phyloP scores from a whole-genome alignment of 352 stramenopile species.

The Globisporangium perplexum region DNA sequence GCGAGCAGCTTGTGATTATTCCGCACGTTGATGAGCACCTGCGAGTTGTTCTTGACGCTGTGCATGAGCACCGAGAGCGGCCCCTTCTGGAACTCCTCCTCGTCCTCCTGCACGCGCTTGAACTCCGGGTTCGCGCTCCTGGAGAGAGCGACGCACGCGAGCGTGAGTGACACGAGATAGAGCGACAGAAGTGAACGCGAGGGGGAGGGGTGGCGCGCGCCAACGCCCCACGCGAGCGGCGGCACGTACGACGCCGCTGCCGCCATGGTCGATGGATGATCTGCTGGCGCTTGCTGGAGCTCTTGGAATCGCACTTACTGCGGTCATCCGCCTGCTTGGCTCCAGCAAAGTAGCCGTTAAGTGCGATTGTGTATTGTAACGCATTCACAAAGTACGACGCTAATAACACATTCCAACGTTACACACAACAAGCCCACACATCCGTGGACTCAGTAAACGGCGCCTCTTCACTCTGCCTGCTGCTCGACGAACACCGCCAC shows the following conservation, averaged over 20 bases:
- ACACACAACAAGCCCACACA: too few species aligned
- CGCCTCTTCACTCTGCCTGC: too few species aligned
- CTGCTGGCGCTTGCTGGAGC: background rate
- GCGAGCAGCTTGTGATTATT: slow-evolving; percentile 99
- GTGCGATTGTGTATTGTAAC: background rate
- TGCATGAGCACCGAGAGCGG: slow-evolving; percentile 97
- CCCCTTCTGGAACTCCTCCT: slow-evolving; percentile 95
- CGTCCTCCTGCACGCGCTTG: slow-evolving; percentile 85
- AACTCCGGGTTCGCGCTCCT: slow-evolving; percentile 44
- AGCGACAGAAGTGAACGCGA: background rate
- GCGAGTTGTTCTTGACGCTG: slow-evolving; percentile 96
- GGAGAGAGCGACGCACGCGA: background rate
- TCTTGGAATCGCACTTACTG: too few species aligned
- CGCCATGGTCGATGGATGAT: slow-evolving; percentile 1
- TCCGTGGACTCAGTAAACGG: too few species aligned
- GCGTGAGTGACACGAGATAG: too few species aligned
- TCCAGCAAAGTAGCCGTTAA: too few species aligned
- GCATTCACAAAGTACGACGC: background rate
- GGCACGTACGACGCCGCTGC: slow-evolving; percentile 5
- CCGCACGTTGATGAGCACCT: slow-evolving; percentile 99
- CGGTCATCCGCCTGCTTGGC: too few species aligned
- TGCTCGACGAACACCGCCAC: background rate
- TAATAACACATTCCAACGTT: too few species aligned
- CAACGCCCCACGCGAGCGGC: background rate
- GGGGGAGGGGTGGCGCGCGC: background rate